Conservation (phyloP, 352 stramenopile genomes). For the Pythium dissotocum region DNA sequence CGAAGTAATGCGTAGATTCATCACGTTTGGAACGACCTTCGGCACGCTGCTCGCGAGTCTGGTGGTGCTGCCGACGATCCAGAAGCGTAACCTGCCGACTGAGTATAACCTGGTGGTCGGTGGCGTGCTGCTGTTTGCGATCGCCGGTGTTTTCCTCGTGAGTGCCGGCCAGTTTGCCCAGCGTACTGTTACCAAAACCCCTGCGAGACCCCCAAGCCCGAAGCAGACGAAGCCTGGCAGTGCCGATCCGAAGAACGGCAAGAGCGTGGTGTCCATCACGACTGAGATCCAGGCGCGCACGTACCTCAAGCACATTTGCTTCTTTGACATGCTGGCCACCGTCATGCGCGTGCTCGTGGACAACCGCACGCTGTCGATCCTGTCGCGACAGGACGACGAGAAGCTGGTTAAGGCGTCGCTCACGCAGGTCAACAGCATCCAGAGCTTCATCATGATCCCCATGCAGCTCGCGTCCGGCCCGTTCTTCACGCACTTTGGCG, state of each 20-base stretch:
- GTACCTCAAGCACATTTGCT: slow-evolving; percentile 87
- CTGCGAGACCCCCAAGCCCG: slow-evolving; percentile 5
- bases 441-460: slow-evolving; percentile 88
- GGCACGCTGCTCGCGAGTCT: slow-evolving; percentile 79
- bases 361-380: slow-evolving; percentile 77
- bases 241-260: neutral
- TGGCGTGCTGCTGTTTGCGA: slow-evolving; percentile 49
- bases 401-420: slow-evolving; percentile 68
- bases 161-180: slow-evolving; percentile 45
- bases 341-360: slow-evolving; percentile 80
- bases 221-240: slow-evolving; percentile 5
- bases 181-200: neutral
- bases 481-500: slow-evolving; percentile 84
- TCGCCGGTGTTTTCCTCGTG: slow-evolving; percentile 59
- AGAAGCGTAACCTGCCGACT: slow-evolving; percentile 51
- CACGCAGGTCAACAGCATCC: slow-evolving; percentile 76
- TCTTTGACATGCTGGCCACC: slow-evolving; percentile 84
- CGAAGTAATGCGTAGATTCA: slow-evolving; percentile 37
- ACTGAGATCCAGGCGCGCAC: slow-evolving; percentile 67
- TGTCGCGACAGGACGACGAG: slow-evolving; percentile 67
- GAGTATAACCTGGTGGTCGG: slow-evolving; percentile 76
- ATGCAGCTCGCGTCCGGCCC: slow-evolving; percentile 76
- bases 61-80: slow-evolving; percentile 56
- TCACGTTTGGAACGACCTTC: slow-evolving; percentile 83
- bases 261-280: slow-evolving; percentile 35